These are phyloP conservation scores for Knufia fluminis DNA, from an alignment of 2,329 filamentous ascomycete species.

Conservation along the genomic window DNA sequence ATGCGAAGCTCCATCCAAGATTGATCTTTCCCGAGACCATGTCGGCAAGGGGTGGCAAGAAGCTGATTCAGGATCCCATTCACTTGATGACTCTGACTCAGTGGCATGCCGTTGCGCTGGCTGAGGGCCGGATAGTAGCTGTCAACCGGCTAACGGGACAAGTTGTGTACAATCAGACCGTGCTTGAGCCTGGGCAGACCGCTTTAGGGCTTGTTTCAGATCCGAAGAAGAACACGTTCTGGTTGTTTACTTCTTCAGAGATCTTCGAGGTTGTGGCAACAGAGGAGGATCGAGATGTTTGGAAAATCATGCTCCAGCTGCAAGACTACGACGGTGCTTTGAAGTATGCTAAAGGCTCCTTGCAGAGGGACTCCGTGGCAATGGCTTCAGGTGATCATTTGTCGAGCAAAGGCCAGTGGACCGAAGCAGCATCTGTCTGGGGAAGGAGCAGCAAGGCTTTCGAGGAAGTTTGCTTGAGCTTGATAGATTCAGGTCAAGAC, in stretches of 20 bases:
- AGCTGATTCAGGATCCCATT: slow-evolving; percentile 60
- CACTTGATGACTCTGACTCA: slow-evolving; percentile 77
- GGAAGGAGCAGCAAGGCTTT: slow-evolving; percentile 95
- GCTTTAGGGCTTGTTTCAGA: slow-evolving; percentile 81
- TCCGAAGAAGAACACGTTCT: slow-evolving; percentile 90
- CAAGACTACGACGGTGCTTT: slow-evolving; percentile 84
- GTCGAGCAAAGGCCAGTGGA: slow-evolving; percentile 68
- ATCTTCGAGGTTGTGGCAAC: slow-evolving; percentile 89
- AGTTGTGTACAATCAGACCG: slow-evolving; percentile 76
- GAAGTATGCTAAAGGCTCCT: slow-evolving; percentile 67
- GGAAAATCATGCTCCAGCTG: slow-evolving; percentile 82
- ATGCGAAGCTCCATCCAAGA: slow-evolving; percentile 66
- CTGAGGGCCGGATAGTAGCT: slow-evolving; percentile 74
- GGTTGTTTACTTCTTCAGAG: slow-evolving; percentile 83
- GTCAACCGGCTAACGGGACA: slow-evolving; percentile 79
- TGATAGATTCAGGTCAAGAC: slow-evolving; percentile 82
- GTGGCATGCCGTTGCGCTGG: slow-evolving; percentile 80
- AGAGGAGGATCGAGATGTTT: slow-evolving; percentile 85
- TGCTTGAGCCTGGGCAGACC: slow-evolving; percentile 69
- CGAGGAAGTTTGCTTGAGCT: slow-evolving; percentile 82
- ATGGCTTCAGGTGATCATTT: slow-evolving; percentile 87
- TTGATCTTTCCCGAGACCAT: slow-evolving; percentile 64
- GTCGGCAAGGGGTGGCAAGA: slow-evolving; percentile 54
- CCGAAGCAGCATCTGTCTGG: slow-evolving; percentile 81
- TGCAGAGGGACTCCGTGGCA: slow-evolving; percentile 83